Conservation (phyloP, 1,284 basidiomycete species). For the Rhodotorula sp. region DNA sequence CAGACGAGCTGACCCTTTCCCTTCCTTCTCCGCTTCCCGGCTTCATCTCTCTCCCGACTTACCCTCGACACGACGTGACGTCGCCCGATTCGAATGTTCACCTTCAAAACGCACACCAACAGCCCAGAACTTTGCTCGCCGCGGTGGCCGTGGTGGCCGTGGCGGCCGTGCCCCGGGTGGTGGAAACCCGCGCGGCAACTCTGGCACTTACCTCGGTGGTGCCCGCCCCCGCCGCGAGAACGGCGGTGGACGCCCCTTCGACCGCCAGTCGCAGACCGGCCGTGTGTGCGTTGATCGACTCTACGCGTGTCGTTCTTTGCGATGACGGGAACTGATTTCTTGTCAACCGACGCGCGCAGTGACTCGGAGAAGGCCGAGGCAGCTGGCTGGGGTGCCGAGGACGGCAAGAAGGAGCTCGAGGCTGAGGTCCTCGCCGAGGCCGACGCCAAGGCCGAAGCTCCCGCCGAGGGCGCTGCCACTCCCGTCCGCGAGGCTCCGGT, state of each 20-base stretch:
- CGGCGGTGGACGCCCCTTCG: constrained; percentile 41
- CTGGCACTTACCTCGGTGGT: constrained; percentile 42
- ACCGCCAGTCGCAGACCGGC: constrained; percentile 40
- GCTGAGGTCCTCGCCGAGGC: constrained; percentile 36
- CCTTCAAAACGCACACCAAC: not conserved
- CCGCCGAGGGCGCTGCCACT: constrained; percentile 38
- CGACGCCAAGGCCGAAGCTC: constrained; percentile 37
- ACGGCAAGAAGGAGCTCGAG: constrained; percentile 42
- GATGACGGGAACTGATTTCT: not conserved
- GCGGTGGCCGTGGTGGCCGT: constrained; percentile 32
- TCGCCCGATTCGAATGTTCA: too few relatives aligned
- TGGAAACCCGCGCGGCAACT: constrained; percentile 40
- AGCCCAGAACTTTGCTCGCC: constrained; percentile 31
- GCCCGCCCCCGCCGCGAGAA: constrained; percentile 43
- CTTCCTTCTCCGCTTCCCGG: too few relatives aligned
- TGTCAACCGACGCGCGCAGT: constrained; percentile 1
- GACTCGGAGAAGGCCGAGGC: constrained; percentile 42
- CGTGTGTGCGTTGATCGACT: constrained; percentile 29
- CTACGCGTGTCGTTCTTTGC: too few relatives aligned
- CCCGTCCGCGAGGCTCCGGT: constrained; percentile 38
- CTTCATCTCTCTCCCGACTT: too few relatives aligned
- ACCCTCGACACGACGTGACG: too few relatives aligned
- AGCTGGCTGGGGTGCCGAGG: constrained; percentile 40
- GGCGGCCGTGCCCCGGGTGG: constrained; percentile 22
- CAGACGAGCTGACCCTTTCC: too few relatives aligned